Conservation (phyloP, 345 rosid species). For the Rhodomyrtus tomentosa region DNA sequence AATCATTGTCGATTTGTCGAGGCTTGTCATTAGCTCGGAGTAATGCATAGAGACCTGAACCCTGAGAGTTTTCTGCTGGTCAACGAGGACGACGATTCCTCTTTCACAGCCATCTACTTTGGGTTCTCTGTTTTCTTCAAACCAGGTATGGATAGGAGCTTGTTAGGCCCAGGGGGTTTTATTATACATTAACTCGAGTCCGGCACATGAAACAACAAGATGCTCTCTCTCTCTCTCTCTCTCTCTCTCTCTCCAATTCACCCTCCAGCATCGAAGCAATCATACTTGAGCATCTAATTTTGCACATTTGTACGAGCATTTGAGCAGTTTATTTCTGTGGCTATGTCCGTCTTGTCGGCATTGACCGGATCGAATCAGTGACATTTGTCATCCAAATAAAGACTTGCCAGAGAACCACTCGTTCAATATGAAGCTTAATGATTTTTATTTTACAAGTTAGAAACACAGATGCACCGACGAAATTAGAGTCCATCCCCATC, state of each 20-base stretch:
- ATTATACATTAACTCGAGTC: no score
- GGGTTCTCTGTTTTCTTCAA: conserved; percentile 24
- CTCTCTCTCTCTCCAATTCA: no score
- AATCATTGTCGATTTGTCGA: conserved; percentile 85
- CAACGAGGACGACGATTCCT: conserved; percentile 18
- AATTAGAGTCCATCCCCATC: neutral
- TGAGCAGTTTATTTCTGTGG: no score
- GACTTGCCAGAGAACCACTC: neutral
- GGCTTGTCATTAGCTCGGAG: conserved; percentile 92
- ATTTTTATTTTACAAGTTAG: neutral
- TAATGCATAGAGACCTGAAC: conserved; percentile 95
- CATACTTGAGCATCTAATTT: no score
- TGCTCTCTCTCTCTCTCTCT: no score
- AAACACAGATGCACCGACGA: neutral
- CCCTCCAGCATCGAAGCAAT: no score
- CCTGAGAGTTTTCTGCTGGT: conserved; percentile 92
- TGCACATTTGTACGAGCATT: no score
- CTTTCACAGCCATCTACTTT: conserved; percentile 73
- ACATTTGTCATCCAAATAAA: neutral
- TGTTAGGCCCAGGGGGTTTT: no score
- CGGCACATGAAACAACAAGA: no score
- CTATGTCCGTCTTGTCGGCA: no score
- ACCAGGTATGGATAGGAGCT: no score
- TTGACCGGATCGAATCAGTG: neutral
- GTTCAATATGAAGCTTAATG: neutral